phyloP scores from a whole-genome alignment of 331 rosid genomes.

The Telfairia occidentalis region DNA sequence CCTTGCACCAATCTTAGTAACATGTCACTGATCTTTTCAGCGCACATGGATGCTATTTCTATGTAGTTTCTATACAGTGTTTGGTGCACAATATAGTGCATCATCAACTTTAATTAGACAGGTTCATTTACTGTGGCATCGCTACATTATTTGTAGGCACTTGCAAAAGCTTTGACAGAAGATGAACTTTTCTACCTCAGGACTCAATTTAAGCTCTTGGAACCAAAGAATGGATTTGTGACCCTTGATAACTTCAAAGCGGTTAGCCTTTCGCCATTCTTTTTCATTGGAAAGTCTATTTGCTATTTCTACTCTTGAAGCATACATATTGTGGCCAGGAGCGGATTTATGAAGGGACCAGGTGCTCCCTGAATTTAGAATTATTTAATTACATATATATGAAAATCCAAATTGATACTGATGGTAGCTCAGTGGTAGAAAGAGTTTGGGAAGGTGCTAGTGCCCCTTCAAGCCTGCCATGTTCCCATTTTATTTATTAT shows the following conservation, averaged over 20 bases:
- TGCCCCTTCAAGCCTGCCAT: no score
- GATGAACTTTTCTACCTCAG: conserved; percentile 73
- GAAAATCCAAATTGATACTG: no score
- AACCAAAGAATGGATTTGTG: conserved; percentile 58
- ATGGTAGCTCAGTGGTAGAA: no score
- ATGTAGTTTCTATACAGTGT: not conserved
- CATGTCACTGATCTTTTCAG: not conserved
- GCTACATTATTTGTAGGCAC: conserved; percentile 47
- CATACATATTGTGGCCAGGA: conserved; percentile 15
- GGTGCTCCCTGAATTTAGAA: no score
- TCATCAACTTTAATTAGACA: not conserved
- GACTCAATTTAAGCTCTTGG: conserved; percentile 70
- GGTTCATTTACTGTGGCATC: not conserved
- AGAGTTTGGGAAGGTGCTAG: no score
- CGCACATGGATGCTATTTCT: not conserved
- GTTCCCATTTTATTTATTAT: no score
- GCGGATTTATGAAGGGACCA: no score
- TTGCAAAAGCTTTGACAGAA: conserved; percentile 69
- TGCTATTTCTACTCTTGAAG: not conserved
- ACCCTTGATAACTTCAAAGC: conserved; percentile 63
- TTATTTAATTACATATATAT: no score
- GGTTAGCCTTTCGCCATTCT: conserved; percentile 36
- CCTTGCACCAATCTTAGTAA: not conserved
- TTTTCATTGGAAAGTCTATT: not conserved
- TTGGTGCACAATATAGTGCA: conserved; percentile 4